These are phyloP conservation scores for Cyphellophora attinorum DNA, from an alignment of 2,329 filamentous ascomycete species.

Conservation along the genomic window DNA sequence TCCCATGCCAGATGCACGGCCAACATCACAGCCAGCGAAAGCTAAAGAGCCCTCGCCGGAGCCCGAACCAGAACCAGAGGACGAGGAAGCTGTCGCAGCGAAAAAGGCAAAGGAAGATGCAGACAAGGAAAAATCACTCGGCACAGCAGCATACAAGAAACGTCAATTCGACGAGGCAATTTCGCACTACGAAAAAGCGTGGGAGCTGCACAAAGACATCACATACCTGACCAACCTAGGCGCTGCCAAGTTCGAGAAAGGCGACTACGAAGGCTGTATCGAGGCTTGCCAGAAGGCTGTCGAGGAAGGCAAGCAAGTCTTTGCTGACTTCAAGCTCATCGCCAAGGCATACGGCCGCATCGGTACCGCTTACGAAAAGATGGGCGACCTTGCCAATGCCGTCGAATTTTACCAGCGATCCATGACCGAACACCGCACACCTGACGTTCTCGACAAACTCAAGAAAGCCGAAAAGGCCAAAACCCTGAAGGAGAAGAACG, in stretches of 20 bases:
- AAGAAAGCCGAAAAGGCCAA: constrained; percentile 82
- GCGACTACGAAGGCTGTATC: constrained; percentile 80
- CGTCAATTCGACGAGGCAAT: constrained; percentile 92
- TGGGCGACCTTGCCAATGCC: constrained; percentile 68
- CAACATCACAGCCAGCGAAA: constrained; percentile 34
- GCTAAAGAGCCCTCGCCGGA: constrained; percentile 53
- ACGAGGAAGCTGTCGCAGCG: constrained; percentile 75
- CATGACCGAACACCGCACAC: constrained; percentile 91
- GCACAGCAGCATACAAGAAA: constrained; percentile 97
- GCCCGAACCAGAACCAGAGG: constrained; percentile 57
- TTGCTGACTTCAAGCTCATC: constrained; percentile 96
- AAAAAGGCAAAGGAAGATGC: constrained; percentile 87
- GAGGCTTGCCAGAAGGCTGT: constrained; percentile 80
- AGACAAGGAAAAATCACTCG: constrained; percentile 87
- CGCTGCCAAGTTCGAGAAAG: constrained; percentile 92
- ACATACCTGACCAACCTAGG: constrained; percentile 95
- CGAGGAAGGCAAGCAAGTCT: constrained; percentile 77
- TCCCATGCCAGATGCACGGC: constrained; percentile 63
- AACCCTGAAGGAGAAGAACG: constrained; percentile 61
- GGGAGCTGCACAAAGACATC: constrained; percentile 91
- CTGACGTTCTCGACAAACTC: constrained; percentile 86
- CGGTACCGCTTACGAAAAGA: constrained; percentile 85
- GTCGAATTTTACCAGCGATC: constrained; percentile 88
- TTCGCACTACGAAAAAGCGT: constrained; percentile 86
- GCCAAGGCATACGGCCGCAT: constrained; percentile 88